These are phyloP conservation scores for Besnoitia besnoiti DNA, from an alignment of 169 alveolate genomes.

Conservation along the genomic window DNA sequence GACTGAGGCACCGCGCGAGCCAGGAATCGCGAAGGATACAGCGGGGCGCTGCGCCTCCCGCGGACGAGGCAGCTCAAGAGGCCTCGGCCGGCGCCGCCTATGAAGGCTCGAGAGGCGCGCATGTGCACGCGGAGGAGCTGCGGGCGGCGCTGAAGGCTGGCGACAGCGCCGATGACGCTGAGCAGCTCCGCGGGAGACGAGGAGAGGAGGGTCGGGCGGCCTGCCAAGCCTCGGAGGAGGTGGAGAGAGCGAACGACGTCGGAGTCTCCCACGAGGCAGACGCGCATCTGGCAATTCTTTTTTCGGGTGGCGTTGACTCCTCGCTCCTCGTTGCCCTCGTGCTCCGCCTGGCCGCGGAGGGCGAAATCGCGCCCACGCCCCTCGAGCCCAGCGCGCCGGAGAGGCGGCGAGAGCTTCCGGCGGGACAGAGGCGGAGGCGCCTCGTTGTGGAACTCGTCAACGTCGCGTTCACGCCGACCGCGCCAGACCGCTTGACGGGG, in stretches of 20 bases:
- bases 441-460: constrained; percentile 59
- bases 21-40: not conserved
- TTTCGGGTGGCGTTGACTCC: constrained; percentile 70
- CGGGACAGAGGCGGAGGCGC: not conserved
- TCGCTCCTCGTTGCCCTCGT: constrained; percentile 63
- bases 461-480: constrained; percentile 57
- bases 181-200: not conserved
- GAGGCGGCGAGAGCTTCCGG: not conserved
- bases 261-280: not conserved
- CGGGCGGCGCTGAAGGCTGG: not conserved
- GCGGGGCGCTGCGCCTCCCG: not conserved
- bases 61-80: not conserved
- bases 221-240: not conserved
- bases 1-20: not conserved
- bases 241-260: not conserved
- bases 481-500: constrained; percentile 68
- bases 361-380: not conserved
- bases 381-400: not conserved
- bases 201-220: not conserved
- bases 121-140: too few species aligned
- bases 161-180: not conserved
- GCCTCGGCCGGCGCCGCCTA: too few species aligned
- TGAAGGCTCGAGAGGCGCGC: too few species aligned
- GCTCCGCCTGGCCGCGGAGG: constrained; percentile 31
- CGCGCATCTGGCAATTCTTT: constrained; percentile 55